A percentile compares a stretch with the other conserved stretches of the same genome.
Evolutionary conservation across 768 basidiomycete genomes (phyloP).

Genomic region (Boletus patriciae): DNA sequence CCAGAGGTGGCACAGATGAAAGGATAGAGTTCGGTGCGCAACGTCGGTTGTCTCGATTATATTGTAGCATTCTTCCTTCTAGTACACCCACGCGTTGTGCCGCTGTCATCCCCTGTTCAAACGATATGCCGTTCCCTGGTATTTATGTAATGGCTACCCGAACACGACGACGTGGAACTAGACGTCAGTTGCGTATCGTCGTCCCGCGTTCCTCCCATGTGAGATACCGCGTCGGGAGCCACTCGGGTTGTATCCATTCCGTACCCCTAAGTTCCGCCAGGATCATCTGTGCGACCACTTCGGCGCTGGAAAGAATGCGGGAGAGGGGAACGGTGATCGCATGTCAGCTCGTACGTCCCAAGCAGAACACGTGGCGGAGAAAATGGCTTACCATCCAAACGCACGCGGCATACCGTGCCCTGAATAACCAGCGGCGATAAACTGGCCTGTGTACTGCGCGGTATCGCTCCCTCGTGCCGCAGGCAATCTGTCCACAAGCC

Average conservation of each 20-base stretch:
- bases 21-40: not conserved
- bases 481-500: conserved; percentile 47
- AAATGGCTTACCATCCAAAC: conserved; percentile 51
- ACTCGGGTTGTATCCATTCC: conserved; percentile 53
- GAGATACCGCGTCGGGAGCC: conserved; percentile 61
- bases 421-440: conserved; percentile 67
- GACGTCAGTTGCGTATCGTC: not conserved
- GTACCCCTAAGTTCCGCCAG: conserved; percentile 43
- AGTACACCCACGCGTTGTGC: not conserved
- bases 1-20: not conserved
- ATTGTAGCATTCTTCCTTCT: not conserved
- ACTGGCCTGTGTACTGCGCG: conserved; percentile 53
- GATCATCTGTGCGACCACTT: conserved; percentile 62
- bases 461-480: conserved; percentile 12
- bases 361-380: not conserved
- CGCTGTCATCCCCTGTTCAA: not conserved
- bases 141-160: not conserved
- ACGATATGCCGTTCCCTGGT: not conserved
- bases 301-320: conserved; percentile 44
- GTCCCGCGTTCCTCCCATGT: conserved; percentile 30
- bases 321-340: not conserved
- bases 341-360: not conserved
- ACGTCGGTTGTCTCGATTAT: too few relatives aligned
- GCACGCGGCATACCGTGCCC: conserved; percentile 84
- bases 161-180: not conserved